Base-by-base conservation (phyloP, 805 yeast genomes). In the Ogataea chonburiensis region DNA sequence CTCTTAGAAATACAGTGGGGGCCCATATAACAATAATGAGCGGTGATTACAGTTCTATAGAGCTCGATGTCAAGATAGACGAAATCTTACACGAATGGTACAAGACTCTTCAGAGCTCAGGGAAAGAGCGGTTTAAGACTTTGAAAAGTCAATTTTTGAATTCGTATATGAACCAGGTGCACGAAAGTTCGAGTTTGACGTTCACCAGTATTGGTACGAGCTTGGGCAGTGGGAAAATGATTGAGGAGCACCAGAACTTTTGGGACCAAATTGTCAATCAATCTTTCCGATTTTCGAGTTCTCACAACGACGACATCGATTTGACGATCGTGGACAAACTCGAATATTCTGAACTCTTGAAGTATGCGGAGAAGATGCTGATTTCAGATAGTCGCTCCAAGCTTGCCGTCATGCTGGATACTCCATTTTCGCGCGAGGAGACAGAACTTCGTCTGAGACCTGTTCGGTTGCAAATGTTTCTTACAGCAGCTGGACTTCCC, bases 21-120 rank as follows among this genome's bases (percentile, higher is more conserved):
- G 41, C 81, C 3, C 81, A 77, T 47, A 57, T 83, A 8, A 64
- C 75, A 1, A 56, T 80, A 0, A 71, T 79, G 67, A 77, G 86
- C 43, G 70, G 72, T 11, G 60, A 58, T 2, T 64, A 63, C 35
- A 39, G 61, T 0, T 71, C 80, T 2, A 49, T 50, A 1, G 59
- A 56, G 7, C 42, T 82, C 6, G 70, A 69, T 24, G 33, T 37
- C 0, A 69, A 70, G 34, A 67, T 81, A 16, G 73, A 79, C 34
- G 70, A 66, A 17, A 73, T 71, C 31, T 45, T 81, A 1, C 12
- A 40, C 7, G 62, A 59, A 15, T 63, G 79, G 64, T 76, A 66
- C 34, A 28, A 39, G 1, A 51, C 53, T 7, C 33, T 47, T 70
- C 5, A 38, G 45, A 1, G 46, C 43, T 0, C 28, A 67, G 44